Conservation (phyloP, 441 rosid genomes). For the Daphne laureola region DNA sequence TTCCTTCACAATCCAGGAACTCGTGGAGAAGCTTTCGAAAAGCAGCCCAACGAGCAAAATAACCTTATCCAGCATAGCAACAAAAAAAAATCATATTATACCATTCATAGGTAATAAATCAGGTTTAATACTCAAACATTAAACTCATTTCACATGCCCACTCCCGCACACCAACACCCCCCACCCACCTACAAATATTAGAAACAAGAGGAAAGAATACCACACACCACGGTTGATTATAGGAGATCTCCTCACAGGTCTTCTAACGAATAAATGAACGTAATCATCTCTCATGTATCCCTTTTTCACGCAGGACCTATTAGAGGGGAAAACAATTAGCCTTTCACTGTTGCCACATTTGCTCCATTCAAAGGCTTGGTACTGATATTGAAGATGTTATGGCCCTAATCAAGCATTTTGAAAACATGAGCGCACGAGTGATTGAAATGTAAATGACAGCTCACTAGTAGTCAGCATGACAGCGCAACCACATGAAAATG, state of each 20-base stretch:
- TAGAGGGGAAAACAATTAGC: conserved; percentile 14
- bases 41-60: conserved; percentile 97
- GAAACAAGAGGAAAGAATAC: neutral
- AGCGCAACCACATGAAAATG: too few relatives aligned
- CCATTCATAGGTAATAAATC: too few relatives aligned
- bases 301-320: conserved; percentile 78
- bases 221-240: conserved; percentile 82
- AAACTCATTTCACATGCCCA: neutral
- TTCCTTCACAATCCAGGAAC: conserved; percentile 55
- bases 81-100: conserved; percentile 10
- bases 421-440: too few relatives aligned
- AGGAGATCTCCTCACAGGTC: conserved; percentile 86
- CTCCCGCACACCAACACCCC: too few relatives aligned
- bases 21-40: conserved; percentile 69
- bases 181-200: too few relatives aligned
- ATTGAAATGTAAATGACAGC: too few relatives aligned
- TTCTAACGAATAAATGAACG: conserved; percentile 70
- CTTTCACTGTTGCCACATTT: too few relatives aligned
- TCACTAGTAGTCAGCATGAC: too few relatives aligned
- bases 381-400: too few relatives aligned
- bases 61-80: conserved; percentile 39
- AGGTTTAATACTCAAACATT: neutral
- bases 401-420: too few relatives aligned
- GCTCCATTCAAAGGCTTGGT: too few relatives aligned
- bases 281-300: conserved; percentile 94